A percentile compares a stretch with the other conserved stretches of the same genome.
Conservation (phyloP, 106 monocot species). For the Dendrobium huoshanense region DNA sequence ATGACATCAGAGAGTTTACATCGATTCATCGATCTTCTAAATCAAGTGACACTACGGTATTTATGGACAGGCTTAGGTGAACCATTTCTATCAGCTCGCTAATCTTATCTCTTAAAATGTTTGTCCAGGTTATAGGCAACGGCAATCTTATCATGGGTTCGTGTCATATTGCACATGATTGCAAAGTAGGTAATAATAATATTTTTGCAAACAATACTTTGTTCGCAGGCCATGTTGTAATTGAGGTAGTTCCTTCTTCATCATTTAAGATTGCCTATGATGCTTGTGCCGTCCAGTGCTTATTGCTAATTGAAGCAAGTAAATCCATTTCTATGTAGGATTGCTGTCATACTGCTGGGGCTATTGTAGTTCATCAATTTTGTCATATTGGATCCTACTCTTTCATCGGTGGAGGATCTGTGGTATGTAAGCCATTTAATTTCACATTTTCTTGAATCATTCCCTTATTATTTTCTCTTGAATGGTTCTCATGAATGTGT, state of each 20-base stretch:
- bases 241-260: constrained; percentile 51
- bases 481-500: not conserved
- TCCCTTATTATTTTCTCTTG: not conserved
- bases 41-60: constrained; percentile 73
- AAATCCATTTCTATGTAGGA: constrained; percentile 36
- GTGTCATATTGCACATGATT: constrained; percentile 97
- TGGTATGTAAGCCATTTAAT: constrained; percentile 32
- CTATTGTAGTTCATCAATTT: constrained; percentile 85
- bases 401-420: constrained; percentile 92
- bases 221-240: constrained; percentile 81
- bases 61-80: not conserved
- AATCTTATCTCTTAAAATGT: constrained; percentile 5
- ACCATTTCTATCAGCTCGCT: constrained; percentile 7
- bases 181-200: constrained; percentile 79
- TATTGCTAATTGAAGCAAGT: not conserved
- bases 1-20: constrained; percentile 87
- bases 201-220: constrained; percentile 94
- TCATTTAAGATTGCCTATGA: not conserved
- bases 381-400: constrained; percentile 83
- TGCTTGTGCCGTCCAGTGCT: not conserved
- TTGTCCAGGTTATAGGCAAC: constrained; percentile 74
- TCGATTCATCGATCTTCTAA: constrained; percentile 94
- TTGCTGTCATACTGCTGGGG: constrained; percentile 69
- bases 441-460: not conserved
- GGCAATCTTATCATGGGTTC: constrained; percentile 94